Percentiles rank a stretch among this genome's conserved stretches.
These are phyloP conservation scores for Populus davidiana DNA, from an alignment of 345 rosid genomes.

Conservation along the genomic window DNA sequence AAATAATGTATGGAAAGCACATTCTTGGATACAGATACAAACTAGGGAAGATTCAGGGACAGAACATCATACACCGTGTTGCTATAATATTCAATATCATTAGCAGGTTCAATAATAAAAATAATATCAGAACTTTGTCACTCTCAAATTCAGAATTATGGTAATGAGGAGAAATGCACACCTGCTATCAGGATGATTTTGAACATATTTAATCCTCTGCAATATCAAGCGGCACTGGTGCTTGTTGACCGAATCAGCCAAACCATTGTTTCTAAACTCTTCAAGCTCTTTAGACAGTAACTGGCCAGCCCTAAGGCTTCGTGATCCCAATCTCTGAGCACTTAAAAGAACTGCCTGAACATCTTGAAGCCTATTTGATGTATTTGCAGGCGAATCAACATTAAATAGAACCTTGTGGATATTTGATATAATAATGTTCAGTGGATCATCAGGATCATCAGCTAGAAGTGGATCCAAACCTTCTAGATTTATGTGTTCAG, in stretches of 20 bases:
- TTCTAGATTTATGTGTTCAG: conserved; percentile 92
- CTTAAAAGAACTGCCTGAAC: conserved; percentile 90
- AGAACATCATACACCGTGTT: not conserved
- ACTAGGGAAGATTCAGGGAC: not conserved
- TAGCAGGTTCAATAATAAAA: conserved; percentile 4
- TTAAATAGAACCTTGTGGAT: conserved; percentile 85
- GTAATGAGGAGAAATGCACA: conserved; percentile 25
- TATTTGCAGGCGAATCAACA: conserved; percentile 66
- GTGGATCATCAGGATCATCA: conserved; percentile 94
- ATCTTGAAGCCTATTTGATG: conserved; percentile 85
- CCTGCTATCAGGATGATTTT: conserved; percentile 68
- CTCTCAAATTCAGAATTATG: not conserved
- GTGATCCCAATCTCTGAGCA: conserved; percentile 87
- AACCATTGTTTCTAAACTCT: conserved; percentile 72
- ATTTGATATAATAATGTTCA: conserved; percentile 76
- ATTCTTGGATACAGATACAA: not conserved
- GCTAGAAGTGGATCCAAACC: conserved; percentile 98
- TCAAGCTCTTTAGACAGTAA: conserved; percentile 83
- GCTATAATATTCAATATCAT: conserved; percentile 10
- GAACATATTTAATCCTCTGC: conserved; percentile 81
- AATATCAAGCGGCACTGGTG: conserved; percentile 90
- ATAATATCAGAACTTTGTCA: not conserved
- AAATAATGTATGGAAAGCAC: not conserved
- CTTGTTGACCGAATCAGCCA: conserved; percentile 91
- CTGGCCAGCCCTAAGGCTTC: conserved; percentile 77